Evolutionary conservation across 176 grass and related monocot genomes (phyloP), one percentile per base, ranked within the genome.

Genomic region (Themeda triandra): DNA sequence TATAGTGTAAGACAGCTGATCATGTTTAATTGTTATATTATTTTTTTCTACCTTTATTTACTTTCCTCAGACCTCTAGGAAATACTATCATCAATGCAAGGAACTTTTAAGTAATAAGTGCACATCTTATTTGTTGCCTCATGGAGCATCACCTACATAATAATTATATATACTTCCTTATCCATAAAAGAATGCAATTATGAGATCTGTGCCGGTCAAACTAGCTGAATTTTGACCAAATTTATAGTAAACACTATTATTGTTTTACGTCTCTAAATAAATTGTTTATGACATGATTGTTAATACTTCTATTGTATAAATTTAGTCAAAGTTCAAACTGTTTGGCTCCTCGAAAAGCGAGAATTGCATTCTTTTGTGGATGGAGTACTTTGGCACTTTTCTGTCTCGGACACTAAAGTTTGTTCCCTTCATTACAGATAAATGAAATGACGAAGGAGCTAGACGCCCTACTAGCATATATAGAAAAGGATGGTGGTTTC

Each of bases 401-500:
- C 9, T 51, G 3, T 75, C 66, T 71, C 54, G 33, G 60, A 17
- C 66, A 83, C 30, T 66, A 77, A 75, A 49, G 19, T 53, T 75
- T 75, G 71, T 29, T 51, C 41, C 11, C 75, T 91, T 69, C 28
- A 13, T 80, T 83, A 79, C 85, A 98, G 93, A 92, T 93, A 81
- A 87, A 93, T 36, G 85, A 95, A 85, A 93, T 98, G 91, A 86
- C 82, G 2, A 93, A 93, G 54, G 93, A 95, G 83, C 82, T 98
- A 64, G 96, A 93, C 77, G 83, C 56, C 39, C 85, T 98, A 36
- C 81, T 98, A 54, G 45, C 72, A 77, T 87, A 86, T 53, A 95
- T 98, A 84, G 93, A 92, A 86, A 88, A 90, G 79, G 91, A 98
- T 83, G 93, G 86, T 87, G 91, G 92, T 81, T 90, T 95, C 78